Evolutionary conservation across 164 flowering plant species (phyloP).

Genomic region (Euptelea pleiosperma): DNA sequence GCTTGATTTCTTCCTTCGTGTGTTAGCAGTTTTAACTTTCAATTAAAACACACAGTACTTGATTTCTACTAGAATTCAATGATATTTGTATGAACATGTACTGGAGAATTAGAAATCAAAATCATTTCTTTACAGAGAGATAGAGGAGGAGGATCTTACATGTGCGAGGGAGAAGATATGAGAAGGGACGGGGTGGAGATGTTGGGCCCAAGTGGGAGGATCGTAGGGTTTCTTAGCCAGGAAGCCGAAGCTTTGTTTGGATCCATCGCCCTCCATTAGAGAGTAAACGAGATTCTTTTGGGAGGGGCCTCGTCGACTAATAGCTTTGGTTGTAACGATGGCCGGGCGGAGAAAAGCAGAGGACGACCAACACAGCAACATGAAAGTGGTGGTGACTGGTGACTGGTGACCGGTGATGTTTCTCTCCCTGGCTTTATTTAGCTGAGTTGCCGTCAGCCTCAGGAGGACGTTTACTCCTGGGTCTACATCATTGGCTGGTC

Average conservation of each 20-base stretch:
- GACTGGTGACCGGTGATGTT: no score
- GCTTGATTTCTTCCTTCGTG: no score
- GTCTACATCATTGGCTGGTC: no score
- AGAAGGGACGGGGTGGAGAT: constrained; percentile 70
- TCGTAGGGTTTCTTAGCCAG: constrained; percentile 50
- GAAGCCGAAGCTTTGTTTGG: constrained; percentile 31
- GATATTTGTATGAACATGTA: no score
- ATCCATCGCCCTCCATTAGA: constrained; percentile 9
- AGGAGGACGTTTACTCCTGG: no score
- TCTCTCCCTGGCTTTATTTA: background rate
- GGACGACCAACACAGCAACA: no score
- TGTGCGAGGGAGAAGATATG: constrained; percentile 69
- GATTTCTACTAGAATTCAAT: no score
- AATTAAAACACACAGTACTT: no score
- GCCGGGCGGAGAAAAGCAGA: constrained; percentile 2
- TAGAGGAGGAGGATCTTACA: constrained; percentile 32
- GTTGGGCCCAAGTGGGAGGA: constrained; percentile 84
- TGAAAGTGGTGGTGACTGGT: no score
- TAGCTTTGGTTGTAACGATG: background rate
- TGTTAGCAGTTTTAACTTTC: no score
- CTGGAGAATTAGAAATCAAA: no score
- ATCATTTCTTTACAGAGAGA: background rate
- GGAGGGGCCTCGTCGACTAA: background rate
- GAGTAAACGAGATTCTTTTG: background rate
- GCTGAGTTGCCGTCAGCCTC: no score